phyloP scores from a whole-genome alignment of 2,329 filamentous ascomycete genomes.

The Calonectria multiphialidica region DNA sequence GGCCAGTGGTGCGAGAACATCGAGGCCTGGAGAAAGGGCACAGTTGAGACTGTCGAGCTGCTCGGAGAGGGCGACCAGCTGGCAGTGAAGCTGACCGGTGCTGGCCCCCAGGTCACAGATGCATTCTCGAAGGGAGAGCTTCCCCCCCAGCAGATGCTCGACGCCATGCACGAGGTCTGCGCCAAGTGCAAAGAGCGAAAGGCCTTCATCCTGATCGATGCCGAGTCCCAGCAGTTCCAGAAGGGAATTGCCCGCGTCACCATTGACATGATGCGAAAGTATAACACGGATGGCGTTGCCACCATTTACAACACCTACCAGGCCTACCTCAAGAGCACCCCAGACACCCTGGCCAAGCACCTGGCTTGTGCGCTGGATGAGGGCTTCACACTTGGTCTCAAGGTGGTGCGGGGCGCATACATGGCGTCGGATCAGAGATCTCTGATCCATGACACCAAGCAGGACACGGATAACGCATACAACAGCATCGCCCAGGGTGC shows the following conservation, averaged over 20 bases:
- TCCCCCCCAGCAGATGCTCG: slow-evolving; percentile 55
- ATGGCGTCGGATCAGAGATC: slow-evolving; percentile 61
- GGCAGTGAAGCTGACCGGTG: slow-evolving; percentile 58
- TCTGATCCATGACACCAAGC: slow-evolving; percentile 65
- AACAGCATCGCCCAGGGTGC: slow-evolving; percentile 61
- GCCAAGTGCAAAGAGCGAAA: slow-evolving; percentile 51
- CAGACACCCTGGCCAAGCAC: slow-evolving; percentile 56
- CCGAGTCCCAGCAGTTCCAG: slow-evolving; percentile 60
- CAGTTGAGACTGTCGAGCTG: slow-evolving; percentile 46
- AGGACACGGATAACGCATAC: slow-evolving; percentile 65
- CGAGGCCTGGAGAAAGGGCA: slow-evolving; percentile 51
- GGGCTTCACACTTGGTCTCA: slow-evolving; percentile 65
- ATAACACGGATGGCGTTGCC: slow-evolving; percentile 52
- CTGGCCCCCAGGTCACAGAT: slow-evolving; percentile 53
- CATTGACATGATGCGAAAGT: slow-evolving; percentile 51
- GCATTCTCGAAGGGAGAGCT: slow-evolving; percentile 50
- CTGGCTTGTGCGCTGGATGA: slow-evolving; percentile 58
- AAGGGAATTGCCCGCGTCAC: slow-evolving; percentile 49
- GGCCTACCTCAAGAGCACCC: slow-evolving; percentile 64
- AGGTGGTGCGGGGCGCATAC: slow-evolving; percentile 70
- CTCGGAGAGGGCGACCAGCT: slow-evolving; percentile 50
- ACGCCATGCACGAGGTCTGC: slow-evolving; percentile 56
- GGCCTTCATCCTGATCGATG: slow-evolving; percentile 59
- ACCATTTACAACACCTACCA: slow-evolving; percentile 67
- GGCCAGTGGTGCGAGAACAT: slow-evolving; percentile 52